These are phyloP conservation scores for Byssochlamys sp. DNA, from an alignment of 2,329 filamentous ascomycete genomes.

Conservation along the genomic window DNA sequence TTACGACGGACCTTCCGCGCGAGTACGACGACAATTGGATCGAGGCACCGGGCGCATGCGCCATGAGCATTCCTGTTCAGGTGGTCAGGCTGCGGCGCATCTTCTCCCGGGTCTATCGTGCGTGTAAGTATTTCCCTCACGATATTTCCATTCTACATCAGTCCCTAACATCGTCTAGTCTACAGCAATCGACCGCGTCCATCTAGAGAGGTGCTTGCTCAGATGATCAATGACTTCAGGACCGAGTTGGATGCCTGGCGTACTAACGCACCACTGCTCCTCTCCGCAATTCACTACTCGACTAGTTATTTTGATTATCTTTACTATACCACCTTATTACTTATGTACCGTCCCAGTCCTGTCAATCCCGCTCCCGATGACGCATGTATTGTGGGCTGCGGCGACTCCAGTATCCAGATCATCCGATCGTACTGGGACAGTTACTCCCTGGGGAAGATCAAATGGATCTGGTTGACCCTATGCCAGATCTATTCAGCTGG, in stretches of 20 bases:
- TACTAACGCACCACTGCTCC: slow-evolving; percentile 25
- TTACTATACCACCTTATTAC: slow-evolving; percentile 29
- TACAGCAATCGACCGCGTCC: slow-evolving; percentile 27
- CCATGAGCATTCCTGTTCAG: slow-evolving; percentile 31
- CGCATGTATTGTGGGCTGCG: slow-evolving; percentile 29
- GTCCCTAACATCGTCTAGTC: slow-evolving; percentile 14
- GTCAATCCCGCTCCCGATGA: slow-evolving; percentile 28
- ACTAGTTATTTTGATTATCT: slow-evolving; percentile 34
- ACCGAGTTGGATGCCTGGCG: slow-evolving; percentile 32
- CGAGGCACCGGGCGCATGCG: slow-evolving; percentile 25
- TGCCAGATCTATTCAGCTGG: slow-evolving; percentile 32
- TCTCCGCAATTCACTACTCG: slow-evolving; percentile 28
- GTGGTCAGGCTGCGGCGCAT: slow-evolving; percentile 28
- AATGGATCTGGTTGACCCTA: slow-evolving; percentile 34
- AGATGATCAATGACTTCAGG: slow-evolving; percentile 22
- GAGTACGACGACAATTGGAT: slow-evolving; percentile 33
- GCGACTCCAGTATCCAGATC: slow-evolving; percentile 29
- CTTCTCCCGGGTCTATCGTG: slow-evolving; percentile 31
- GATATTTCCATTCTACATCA: not conserved
- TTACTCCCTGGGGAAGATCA: slow-evolving; percentile 30
- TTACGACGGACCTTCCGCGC: slow-evolving; percentile 27
- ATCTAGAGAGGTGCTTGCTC: slow-evolving; percentile 16
- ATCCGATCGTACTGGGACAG: slow-evolving; percentile 33
- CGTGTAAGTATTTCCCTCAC: slow-evolving; percentile 17
- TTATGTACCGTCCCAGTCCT: slow-evolving; percentile 30